Conservation (phyloP, 2,329 filamentous ascomycete genomes). For the Metarhizium guizhouense region DNA sequence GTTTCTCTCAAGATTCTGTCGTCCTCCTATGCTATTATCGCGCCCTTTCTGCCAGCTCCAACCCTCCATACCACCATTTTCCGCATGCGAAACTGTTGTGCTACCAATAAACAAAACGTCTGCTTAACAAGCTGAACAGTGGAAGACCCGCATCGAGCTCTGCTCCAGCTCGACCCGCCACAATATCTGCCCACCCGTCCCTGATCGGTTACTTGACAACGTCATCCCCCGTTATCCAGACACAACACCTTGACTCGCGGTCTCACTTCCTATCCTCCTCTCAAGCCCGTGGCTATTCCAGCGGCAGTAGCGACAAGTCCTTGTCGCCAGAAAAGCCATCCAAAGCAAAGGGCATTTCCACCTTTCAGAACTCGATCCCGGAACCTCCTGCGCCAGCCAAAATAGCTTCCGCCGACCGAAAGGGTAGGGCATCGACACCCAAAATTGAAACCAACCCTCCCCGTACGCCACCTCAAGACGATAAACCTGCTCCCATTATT, state of each 20-base stretch:
- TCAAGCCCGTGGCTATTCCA: constrained; percentile 50
- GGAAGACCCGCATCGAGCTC: constrained; percentile 14
- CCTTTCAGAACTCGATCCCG: constrained; percentile 11
- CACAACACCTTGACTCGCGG: constrained; percentile 32
- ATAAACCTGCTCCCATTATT: constrained; percentile 42
- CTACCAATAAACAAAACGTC: background rate
- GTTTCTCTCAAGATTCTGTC: background rate
- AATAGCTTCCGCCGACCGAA: constrained; percentile 18
- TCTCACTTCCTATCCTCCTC: constrained; percentile 25
- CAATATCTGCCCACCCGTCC: constrained; percentile 48
- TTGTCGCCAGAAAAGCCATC: background rate
- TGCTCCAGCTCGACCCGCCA: constrained; percentile 17
- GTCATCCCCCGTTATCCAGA: constrained; percentile 58
- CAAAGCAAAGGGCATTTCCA: background rate
- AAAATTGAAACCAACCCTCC: constrained; percentile 28
- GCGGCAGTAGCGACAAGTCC: constrained; percentile 55
- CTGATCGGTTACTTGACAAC: constrained; percentile 60
- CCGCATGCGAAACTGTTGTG: background rate
- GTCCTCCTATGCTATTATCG: background rate
- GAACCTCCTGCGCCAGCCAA: constrained; percentile 22
- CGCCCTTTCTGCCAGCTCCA: background rate
- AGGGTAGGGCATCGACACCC: constrained; percentile 17
- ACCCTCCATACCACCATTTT: background rate
- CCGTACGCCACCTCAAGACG: constrained; percentile 37
- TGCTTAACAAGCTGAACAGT: background rate